Evolutionary conservation across 495 filamentous ascomycete genomes (phyloP), one percentile per base, ranked within the genome.

Genomic region (Parathielavia hyrcaniae): DNA sequence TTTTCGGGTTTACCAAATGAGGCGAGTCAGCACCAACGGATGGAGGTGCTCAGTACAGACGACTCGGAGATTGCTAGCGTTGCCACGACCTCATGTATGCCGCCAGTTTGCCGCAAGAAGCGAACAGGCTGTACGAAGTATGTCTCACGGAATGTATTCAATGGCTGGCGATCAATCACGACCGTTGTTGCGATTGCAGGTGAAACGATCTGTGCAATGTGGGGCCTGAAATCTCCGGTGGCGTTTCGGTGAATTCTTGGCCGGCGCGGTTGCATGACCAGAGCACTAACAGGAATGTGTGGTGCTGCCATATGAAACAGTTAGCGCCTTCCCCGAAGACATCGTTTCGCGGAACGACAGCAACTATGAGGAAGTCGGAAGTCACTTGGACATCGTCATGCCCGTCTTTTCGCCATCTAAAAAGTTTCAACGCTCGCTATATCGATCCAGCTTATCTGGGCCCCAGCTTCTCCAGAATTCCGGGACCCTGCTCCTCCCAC

Each of bases 401-500:
- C 20, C 35, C 26, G 38, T 60, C 50, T 22, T 60, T 53, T 55
- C 44, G n/a, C 50, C 46, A 49, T 55, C 51, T 54, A 41, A 59
- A 59, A 45, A 7, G n/a, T n/a, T n/a, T 26, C 48, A 56, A 47
- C 61, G 57, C 57, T 57, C 34, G 55, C 61, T 58, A 50, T 39
- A 20, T 46, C 23, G 54, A 49, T 30, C 53, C 40, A 5, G 16
- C 46, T 57, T 78, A 82, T 74, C 91, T 85, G 39, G 89, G 87
- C 2, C 93, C 93, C 55, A 98, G 81, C 77, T 97, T 98, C 72
- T 89, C 89, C 67, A 98, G 75, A 50, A 85, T 85, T 46, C 87
- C 80, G n/a, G 86, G 68, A 17, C 93, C 93, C 72, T 95, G 86
- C 77, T 98, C 93, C 67, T 90, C 78, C 95, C 95, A 98, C 74